Conservation (phyloP, 2,329 filamentous ascomycete genomes). For the Claviceps pazoutovae region DNA sequence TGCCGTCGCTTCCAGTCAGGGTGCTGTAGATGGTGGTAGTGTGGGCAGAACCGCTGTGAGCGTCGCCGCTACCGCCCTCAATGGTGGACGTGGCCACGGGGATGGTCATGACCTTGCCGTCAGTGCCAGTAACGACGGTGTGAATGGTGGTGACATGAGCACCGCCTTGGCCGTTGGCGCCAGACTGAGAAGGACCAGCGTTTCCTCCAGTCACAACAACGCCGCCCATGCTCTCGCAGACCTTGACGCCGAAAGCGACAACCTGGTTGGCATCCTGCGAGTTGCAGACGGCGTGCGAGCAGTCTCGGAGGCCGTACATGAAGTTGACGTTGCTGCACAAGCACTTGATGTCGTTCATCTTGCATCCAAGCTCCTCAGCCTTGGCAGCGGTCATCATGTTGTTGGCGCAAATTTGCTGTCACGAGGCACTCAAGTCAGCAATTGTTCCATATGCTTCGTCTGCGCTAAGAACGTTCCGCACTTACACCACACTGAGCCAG, state of each 20-base stretch:
- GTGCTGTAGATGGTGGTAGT: conserved; percentile 25
- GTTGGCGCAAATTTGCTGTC: conserved; percentile 33
- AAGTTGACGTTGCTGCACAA: conserved; percentile 34
- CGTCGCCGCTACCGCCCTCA: conserved; percentile 10
- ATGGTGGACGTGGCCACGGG: conserved; percentile 24
- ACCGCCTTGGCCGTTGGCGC: not conserved
- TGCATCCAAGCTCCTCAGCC: conserved; percentile 32
- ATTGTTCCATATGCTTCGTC: not conserved
- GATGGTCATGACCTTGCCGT: conserved; percentile 18
- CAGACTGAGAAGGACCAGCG: conserved; percentile 2
- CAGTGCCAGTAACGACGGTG: conserved; percentile 21
- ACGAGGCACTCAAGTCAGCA: conserved; percentile 3
- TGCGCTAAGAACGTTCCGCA: not conserved
- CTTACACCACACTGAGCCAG: conserved; percentile 42
- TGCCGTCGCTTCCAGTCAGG: conserved; percentile 18
- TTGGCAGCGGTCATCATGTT: conserved; percentile 34
- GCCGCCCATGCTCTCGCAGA: conserved; percentile 24
- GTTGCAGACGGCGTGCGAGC: conserved; percentile 30
- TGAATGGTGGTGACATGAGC: conserved; percentile 19
- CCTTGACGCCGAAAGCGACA: conserved; percentile 23
- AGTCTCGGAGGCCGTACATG: conserved; percentile 37
- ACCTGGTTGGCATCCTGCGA: conserved; percentile 20
- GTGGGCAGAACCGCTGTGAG: not conserved
- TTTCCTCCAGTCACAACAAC: conserved; percentile 17
- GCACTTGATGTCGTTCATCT: conserved; percentile 25